Conservation (phyloP, 208 protist genomes). For the Trypanosoma caninum region DNA sequence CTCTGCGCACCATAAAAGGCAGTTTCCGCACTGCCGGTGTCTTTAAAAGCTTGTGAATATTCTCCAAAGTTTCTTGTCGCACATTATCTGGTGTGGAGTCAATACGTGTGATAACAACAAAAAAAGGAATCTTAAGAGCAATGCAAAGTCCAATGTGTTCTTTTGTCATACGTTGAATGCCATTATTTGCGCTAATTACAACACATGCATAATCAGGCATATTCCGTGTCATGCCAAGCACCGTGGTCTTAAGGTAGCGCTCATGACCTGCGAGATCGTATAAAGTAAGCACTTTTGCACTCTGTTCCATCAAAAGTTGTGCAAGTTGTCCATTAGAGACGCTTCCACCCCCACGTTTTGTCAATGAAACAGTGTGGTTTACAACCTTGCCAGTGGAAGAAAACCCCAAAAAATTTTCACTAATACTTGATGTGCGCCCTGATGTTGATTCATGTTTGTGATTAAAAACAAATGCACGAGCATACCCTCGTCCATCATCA, state of each 20-base stretch:
- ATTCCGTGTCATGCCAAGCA: slow-evolving; percentile 96
- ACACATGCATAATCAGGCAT: slow-evolving; percentile 95
- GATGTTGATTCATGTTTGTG: slow-evolving; percentile 96
- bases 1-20: slow-evolving; percentile 81
- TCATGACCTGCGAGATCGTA: slow-evolving; percentile 98
- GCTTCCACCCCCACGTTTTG: not conserved
- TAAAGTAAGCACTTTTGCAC: slow-evolving; percentile 94
- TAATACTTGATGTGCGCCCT: slow-evolving; percentile 94
- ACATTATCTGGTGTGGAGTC: slow-evolving; percentile 94
- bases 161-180: slow-evolving; percentile 93
- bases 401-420: slow-evolving; percentile 96
- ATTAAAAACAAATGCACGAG: slow-evolving; percentile 89
- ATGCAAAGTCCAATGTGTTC: slow-evolving; percentile 97
- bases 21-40: slow-evolving; percentile 92
- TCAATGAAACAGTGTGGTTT: slow-evolving; percentile 63
- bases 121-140: slow-evolving; percentile 96
- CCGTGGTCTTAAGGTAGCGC: slow-evolving; percentile 97
- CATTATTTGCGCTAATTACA: slow-evolving; percentile 91
- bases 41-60: slow-evolving; percentile 93
- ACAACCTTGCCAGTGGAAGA: slow-evolving; percentile 89
- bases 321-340: slow-evolving; percentile 30
- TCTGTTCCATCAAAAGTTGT: slow-evolving; percentile 74
- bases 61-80: slow-evolving; percentile 79
- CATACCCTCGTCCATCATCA: slow-evolving; percentile 87
- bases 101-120: slow-evolving; percentile 96